These are phyloP conservation scores for Pseudogymnoascus verrucosus DNA, from an alignment of 2,329 filamentous ascomycete species.

Conservation along the genomic window DNA sequence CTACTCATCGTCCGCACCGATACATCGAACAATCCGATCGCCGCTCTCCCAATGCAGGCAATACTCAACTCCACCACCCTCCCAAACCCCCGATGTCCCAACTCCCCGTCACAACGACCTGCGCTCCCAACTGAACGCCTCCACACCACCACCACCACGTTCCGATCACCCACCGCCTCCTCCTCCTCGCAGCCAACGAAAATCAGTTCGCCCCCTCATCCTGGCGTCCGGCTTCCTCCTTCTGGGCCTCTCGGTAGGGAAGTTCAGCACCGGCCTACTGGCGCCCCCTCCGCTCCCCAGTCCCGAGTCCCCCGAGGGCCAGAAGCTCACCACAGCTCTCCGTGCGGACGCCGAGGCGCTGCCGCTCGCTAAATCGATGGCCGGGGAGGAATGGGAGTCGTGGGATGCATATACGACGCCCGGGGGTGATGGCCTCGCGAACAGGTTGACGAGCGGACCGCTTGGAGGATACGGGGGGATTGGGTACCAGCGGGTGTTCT, in stretches of 20 bases:
- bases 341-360: constrained; percentile 36
- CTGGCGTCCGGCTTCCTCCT: constrained; percentile 32
- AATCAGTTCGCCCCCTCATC: constrained; percentile 25
- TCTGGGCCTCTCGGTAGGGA: constrained; percentile 34
- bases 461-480: constrained; percentile 36
- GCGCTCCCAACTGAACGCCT: constrained; percentile 21
- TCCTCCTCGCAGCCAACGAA: constrained; percentile 17
- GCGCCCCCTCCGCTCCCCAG: constrained; percentile 35
- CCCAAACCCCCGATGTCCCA: not conserved
- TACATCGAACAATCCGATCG: not conserved
- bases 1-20: not conserved
- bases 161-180: constrained; percentile 8
- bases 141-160: constrained; percentile 9
- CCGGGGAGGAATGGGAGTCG: constrained; percentile 34
- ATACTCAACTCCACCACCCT: constrained; percentile 2
- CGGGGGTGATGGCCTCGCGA: constrained; percentile 13
- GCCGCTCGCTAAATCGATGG: constrained; percentile 37
- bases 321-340: constrained; percentile 33
- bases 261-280: constrained; percentile 33
- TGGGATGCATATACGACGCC: constrained; percentile 36
- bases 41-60: not conserved
- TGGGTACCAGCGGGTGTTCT: constrained; percentile 55
- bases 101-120: constrained; percentile 16
- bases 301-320: constrained; percentile 35
- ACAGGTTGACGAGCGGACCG: constrained; percentile 35